Evolutionary conservation across 2,329 filamentous ascomycete genomes (phyloP), one percentile per base, ranked within the genome.

Genomic region (Aspergillus ruber): DNA sequence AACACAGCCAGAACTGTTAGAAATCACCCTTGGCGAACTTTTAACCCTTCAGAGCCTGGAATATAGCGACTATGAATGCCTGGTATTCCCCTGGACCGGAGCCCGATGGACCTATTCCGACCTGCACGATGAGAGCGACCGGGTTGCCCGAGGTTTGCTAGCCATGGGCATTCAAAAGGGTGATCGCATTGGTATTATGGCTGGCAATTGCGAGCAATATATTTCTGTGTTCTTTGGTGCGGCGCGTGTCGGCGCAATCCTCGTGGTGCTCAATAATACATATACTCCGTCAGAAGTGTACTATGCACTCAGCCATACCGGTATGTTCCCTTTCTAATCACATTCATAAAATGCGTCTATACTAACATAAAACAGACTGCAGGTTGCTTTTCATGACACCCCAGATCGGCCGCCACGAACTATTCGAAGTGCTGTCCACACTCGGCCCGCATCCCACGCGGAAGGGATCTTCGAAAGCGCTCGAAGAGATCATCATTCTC

Each of bases 191-290:
- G 86, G 81, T 25, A 83, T 90, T 54, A 88, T 89, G 82, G 85
- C 85, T 54, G 72, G 78, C 4, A 79, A 81, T 53, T 78, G 77
- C 54, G 75, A 79, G 51, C 74, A 79, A 54, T 79, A 74, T 50
- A 68, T 86, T 25, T 77, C 84, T 2, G 77, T 88, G 13, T 87
- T 88, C 73, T 88, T 89, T 55, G 85, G 84, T 3, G 83, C 82
- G 9, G 81, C 83, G 36, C 76, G 80, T 42, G 51, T 86, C 15
- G 83, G 84, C 8, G 82, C 79, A 42, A 82, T 85, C 41, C 73
- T 90, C 45, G 86, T 90, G 23, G 88, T 90, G 40, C 72, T 90
- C 55, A 90, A 90, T 70, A 90, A 89, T 68, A 90, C 86, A 0
- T 90, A 90, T 63, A 90, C 86, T 1, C 76, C 83, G 2, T 80